phyloP scores from a whole-genome alignment of 2,329 filamentous ascomycete genomes.

The Alternaria panax region DNA sequence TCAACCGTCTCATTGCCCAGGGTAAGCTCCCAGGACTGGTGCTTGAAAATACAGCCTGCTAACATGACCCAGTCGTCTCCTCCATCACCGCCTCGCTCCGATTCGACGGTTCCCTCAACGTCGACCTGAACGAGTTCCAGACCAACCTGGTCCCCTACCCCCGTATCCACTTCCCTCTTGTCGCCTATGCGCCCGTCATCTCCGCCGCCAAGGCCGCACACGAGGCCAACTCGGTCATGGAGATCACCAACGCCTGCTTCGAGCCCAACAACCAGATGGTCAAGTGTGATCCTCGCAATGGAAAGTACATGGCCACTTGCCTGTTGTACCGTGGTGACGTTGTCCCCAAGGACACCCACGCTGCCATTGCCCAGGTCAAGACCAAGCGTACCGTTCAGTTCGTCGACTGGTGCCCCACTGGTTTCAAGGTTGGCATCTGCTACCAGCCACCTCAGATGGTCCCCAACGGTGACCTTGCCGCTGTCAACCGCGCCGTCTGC shows the following conservation, averaged over 20 bases:
- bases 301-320: conserved; percentile 99
- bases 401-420: conserved; percentile 99
- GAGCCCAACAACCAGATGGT: conserved; percentile 99
- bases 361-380: conserved; percentile 93
- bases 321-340: conserved; percentile 98
- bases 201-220: conserved; percentile 95
- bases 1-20: conserved; percentile 98
- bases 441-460: conserved; percentile 97
- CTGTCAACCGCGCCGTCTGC: conserved; percentile 98
- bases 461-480: conserved; percentile 94
- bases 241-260: conserved; percentile 99
- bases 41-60: background rate
- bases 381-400: conserved; percentile 99
- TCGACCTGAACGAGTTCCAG: conserved; percentile 99
- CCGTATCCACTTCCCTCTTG: conserved; percentile 98
- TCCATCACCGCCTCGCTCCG: conserved; percentile 98
- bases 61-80: conserved; percentile 75
- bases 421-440: conserved; percentile 99
- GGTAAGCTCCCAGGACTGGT: conserved; percentile 60
- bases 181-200: conserved; percentile 93
- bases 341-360: conserved; percentile 93
- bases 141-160: conserved; percentile 99
- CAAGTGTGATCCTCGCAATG: conserved; percentile 97
- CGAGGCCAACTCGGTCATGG: conserved; percentile 96
- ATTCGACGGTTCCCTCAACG: conserved; percentile 98